phyloP scores from a whole-genome alignment of 495 filamentous ascomycete genomes.

The Achaetomiella virescens region DNA sequence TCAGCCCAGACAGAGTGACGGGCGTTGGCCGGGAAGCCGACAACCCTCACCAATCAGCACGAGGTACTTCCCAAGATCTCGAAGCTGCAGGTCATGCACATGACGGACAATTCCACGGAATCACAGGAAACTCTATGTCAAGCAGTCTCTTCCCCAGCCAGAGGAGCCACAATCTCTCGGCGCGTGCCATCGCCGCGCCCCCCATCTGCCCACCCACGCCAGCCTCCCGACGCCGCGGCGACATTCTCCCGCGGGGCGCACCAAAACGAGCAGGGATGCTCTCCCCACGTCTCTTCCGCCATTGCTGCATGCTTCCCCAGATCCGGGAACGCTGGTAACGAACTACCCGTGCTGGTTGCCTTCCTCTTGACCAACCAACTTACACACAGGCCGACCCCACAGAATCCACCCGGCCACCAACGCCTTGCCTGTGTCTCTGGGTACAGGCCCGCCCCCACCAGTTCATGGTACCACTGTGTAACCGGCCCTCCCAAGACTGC shows the following conservation, averaged over 20 bases:
- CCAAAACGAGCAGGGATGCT: conserved; percentile 8
- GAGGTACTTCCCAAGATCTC: neutral
- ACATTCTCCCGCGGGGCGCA: neutral
- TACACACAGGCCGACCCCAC: neutral
- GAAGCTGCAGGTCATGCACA: too few species aligned
- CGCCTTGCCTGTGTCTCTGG: neutral
- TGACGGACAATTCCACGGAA: too few species aligned
- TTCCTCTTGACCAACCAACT: neutral
- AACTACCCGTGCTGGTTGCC: neutral
- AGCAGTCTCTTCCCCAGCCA: too few species aligned
- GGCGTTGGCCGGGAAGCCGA: neutral
- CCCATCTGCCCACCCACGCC: too few species aligned
- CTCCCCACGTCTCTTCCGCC: conserved; percentile 8
- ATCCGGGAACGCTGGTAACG: neutral
- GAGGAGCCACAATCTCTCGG: too few species aligned
- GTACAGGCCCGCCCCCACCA: neutral
- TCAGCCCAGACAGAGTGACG: neutral
- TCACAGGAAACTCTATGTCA: too few species aligned
- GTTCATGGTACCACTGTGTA: neutral
- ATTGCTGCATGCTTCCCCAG: conserved; percentile 12
- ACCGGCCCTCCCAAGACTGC: neutral
- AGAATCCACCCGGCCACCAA: neutral
- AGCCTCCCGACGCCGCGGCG: too few species aligned
- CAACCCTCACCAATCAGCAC: neutral
- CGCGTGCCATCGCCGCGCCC: neutral